Conservation (phyloP, 208 protist genomes). For the Borovskyia barvae region DNA sequence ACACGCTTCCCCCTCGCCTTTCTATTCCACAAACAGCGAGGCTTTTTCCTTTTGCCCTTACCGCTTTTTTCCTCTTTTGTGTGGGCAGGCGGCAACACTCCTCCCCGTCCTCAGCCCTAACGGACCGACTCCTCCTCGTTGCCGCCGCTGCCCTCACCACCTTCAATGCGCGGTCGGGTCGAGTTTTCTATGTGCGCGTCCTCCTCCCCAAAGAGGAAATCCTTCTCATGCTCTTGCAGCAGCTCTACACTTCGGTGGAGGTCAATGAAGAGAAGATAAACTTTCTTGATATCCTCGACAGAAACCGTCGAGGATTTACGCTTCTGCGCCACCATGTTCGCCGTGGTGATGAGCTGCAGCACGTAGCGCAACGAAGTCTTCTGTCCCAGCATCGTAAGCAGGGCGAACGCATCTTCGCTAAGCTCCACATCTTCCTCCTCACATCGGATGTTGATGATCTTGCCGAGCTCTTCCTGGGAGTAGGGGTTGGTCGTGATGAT, state of each 20-base stretch:
- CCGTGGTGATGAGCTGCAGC: constrained; percentile 99
- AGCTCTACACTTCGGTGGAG: constrained; percentile 91
- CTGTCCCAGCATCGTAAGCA: constrained; percentile 96
- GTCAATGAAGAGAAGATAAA: constrained; percentile 98
- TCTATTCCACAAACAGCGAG: no score
- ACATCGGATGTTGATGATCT: constrained; percentile 97
- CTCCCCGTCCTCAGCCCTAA: no score
- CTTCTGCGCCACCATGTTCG: constrained; percentile 94
- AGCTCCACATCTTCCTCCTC: constrained; percentile 99
- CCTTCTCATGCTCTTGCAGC: constrained; percentile 89
- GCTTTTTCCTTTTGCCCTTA: no score
- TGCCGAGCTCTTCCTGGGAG: constrained; percentile 92
- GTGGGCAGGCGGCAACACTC: no score
- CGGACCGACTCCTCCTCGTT: constrained; percentile 49
- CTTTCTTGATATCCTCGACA: constrained; percentile 95
- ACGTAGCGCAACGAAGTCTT: constrained; percentile 99
- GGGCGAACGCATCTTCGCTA: constrained; percentile 93
- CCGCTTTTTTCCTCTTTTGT: no score
- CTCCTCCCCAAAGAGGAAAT: constrained; percentile 92
- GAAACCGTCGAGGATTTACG: constrained; percentile 93
- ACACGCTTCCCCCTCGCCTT: no score
- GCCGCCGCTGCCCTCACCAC: constrained; percentile 17
- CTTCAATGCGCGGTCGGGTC: constrained; percentile 26
- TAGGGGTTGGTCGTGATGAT: constrained; percentile 99
- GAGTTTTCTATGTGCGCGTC: constrained; percentile 71